Conservation (phyloP, 306 rosid genomes). For the Argentina anserina region DNA sequence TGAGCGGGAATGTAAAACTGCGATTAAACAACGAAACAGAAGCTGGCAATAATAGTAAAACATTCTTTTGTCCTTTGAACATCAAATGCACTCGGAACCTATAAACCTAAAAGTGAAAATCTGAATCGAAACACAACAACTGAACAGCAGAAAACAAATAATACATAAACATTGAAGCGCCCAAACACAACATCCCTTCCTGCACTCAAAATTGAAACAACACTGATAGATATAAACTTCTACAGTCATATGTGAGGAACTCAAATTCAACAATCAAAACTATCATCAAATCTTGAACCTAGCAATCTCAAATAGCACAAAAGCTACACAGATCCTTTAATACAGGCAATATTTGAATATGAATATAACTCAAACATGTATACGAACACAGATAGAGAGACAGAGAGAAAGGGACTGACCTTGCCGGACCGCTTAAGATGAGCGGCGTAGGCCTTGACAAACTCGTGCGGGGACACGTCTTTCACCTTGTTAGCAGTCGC, state of each 20-base stretch:
- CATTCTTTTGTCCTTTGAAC: no score
- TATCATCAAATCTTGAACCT: neutral
- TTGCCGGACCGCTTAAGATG: constrained; percentile 66
- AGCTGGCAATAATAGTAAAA: no score
- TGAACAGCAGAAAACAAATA: no score
- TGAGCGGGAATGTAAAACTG: neutral
- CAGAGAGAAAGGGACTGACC: constrained; percentile 23
- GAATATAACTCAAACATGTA: neutral
- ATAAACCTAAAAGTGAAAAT: no score
- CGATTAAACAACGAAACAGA: neutral
- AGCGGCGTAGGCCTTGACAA: constrained; percentile 70
- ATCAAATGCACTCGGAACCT: no score
- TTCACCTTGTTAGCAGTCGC: constrained; percentile 55
- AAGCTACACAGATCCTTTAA: neutral
- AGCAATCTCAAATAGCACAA: neutral
- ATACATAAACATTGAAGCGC: neutral
- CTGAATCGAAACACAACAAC: neutral
- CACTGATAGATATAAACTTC: neutral
- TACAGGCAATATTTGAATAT: neutral
- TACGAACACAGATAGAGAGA: neutral
- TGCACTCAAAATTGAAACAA: neutral
- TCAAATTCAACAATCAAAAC: neutral
- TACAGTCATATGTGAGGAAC: neutral
- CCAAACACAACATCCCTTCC: neutral
- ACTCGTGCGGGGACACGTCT: constrained; percentile 70